Evolutionary conservation across 305 asterid species (phyloP).

Genomic region (Fraxinus velutina): DNA sequence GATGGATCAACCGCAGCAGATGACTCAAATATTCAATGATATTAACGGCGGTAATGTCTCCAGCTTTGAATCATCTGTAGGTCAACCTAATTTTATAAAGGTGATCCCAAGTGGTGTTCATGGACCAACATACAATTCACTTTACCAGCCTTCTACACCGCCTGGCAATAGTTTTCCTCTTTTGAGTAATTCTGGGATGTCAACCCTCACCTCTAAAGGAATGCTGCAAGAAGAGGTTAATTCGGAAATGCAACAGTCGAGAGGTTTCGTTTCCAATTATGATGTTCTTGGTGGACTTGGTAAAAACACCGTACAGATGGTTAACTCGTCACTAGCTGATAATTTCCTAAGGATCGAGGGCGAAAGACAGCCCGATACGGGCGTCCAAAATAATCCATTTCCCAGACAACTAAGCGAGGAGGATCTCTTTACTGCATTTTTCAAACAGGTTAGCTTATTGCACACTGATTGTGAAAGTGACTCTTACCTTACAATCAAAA

Average conservation of each 20-base stretch:
- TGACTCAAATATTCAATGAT: slow-evolving; percentile 44
- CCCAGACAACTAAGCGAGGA: slow-evolving; percentile 54
- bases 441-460: slow-evolving; percentile 49
- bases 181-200: slow-evolving; percentile 33
- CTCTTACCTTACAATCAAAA: background rate
- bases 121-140: slow-evolving; percentile 35
- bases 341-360: slow-evolving; percentile 36
- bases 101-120: background rate
- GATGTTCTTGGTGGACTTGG: background rate
- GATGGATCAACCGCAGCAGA: slow-evolving; percentile 43
- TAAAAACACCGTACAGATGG: background rate
- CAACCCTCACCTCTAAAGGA: slow-evolving; percentile 34
- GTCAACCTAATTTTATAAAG: slow-evolving; percentile 38
- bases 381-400: slow-evolving; percentile 26
- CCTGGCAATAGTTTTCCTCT: slow-evolving; percentile 9
- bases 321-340: slow-evolving; percentile 4
- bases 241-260: background rate
- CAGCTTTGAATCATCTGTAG: slow-evolving; percentile 38
- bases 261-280: background rate
- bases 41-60: slow-evolving; percentile 25
- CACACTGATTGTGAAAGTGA: background rate
- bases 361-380: slow-evolving; percentile 39
- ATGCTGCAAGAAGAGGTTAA: background rate
- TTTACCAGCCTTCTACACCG: slow-evolving; percentile 39
- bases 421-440: slow-evolving; percentile 58